A percentile compares a stretch with the other conserved stretches of the same genome.
phyloP scores from a whole-genome alignment of 164 flowering plant species.

The Sedum album region DNA sequence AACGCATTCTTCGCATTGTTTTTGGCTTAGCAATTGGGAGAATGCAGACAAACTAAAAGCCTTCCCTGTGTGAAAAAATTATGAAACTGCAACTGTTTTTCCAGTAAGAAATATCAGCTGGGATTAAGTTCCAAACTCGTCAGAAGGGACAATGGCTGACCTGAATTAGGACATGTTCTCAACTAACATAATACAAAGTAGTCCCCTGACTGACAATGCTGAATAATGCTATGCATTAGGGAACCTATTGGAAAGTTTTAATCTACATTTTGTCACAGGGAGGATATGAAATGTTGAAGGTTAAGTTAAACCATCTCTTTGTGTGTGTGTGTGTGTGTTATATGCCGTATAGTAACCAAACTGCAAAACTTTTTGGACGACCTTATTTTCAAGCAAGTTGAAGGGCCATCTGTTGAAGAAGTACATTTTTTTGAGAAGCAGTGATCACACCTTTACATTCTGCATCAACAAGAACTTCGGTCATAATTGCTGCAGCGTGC shows the following conservation, averaged over 20 bases:
- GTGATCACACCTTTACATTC: constrained; percentile 58
- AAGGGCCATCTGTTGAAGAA: constrained; percentile 69
- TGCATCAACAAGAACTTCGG: constrained; percentile 63
- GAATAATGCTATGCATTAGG: background rate
- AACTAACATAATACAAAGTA: background rate
- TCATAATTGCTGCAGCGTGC: constrained; percentile 66
- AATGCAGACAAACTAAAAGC: background rate
- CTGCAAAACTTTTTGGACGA: constrained; percentile 5
- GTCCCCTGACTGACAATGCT: background rate
- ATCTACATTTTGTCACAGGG: background rate
- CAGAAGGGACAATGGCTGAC: background rate
- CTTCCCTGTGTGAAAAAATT: too few relatives aligned
- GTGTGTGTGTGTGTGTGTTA: background rate
- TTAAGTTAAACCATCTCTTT: background rate
- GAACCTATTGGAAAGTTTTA: background rate
- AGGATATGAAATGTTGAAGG: background rate
- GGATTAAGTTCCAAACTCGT: background rate
- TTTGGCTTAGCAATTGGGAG: too few relatives aligned
- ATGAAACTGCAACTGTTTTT: too few relatives aligned
- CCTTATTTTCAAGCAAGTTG: constrained; percentile 35
- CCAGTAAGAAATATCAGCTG: background rate
- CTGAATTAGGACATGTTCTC: background rate
- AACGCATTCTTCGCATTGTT: too few relatives aligned
- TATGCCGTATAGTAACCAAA: background rate
- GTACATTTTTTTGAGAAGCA: constrained; percentile 57